phyloP scores from a whole-genome alignment of 768 basidiomycete species.

The Boletus vermiculosoides region DNA sequence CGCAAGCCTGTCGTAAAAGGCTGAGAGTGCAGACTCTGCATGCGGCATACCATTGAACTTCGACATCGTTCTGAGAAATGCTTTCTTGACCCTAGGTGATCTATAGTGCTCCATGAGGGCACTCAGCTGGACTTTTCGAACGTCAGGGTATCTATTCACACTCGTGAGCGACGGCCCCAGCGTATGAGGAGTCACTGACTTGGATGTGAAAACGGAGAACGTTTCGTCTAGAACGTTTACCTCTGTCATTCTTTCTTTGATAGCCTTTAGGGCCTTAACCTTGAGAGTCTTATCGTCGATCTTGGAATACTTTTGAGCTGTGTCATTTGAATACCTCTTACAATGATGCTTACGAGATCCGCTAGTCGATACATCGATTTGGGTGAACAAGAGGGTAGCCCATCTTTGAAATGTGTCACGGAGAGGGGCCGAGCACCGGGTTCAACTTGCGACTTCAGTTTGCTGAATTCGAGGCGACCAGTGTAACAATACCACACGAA shows the following conservation, averaged over 20 bases:
- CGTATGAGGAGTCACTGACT: slow-evolving; percentile 5
- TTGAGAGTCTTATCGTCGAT: slow-evolving; percentile 19
- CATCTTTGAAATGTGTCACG: neutral
- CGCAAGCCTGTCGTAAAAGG: slow-evolving; percentile 17
- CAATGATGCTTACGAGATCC: slow-evolving; percentile 23
- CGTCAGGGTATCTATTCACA: slow-evolving; percentile 14
- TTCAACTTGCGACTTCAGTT: slow-evolving; percentile 17
- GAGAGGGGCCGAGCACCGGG: neutral
- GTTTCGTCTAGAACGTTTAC: slow-evolving; percentile 25
- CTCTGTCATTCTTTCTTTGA: slow-evolving; percentile 13
- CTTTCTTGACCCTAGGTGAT: slow-evolving; percentile 15
- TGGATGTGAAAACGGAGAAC: slow-evolving; percentile 29
- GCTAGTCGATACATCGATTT: slow-evolving; percentile 40
- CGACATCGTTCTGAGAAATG: slow-evolving; percentile 10
- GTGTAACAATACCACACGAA: slow-evolving; percentile 30
- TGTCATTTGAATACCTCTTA: neutral
- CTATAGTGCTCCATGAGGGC: slow-evolving; percentile 7
- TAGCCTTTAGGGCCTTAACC: slow-evolving; percentile 17
- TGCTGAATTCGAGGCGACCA: slow-evolving; percentile 16
- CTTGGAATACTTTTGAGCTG: slow-evolving; percentile 1
- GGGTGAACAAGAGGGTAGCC: slow-evolving; percentile 29
- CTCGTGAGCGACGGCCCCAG: neutral
- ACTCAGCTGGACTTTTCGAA: slow-evolving; percentile 19
- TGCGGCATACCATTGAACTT: slow-evolving; percentile 7
- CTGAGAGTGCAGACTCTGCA: slow-evolving; percentile 9